Evolutionary conservation across 2,329 filamentous ascomycete genomes (phyloP).

Genomic region (Aureobasidium melanogenum): DNA sequence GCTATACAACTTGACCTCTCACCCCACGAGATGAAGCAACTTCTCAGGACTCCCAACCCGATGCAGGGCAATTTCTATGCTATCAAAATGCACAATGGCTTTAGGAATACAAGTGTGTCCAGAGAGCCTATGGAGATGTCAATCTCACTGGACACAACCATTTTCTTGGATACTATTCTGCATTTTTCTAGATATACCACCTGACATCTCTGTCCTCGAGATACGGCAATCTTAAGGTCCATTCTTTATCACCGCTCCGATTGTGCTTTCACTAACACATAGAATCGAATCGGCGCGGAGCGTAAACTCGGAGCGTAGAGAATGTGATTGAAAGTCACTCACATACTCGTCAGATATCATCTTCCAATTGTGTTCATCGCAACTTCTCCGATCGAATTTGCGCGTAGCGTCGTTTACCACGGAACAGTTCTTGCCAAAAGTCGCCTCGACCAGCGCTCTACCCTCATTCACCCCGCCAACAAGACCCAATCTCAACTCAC

Average conservation of each 20-base stretch:
- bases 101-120: background rate
- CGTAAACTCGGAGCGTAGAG: too few species aligned
- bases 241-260: too few species aligned
- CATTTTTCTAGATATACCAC: background rate
- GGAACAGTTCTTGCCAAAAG: background rate
- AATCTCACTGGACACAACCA: background rate
- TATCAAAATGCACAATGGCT: too few species aligned
- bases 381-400: background rate
- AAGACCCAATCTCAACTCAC: background rate
- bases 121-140: background rate
- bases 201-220: background rate
- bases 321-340: background rate
- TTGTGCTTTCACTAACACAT: too few species aligned
- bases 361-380: background rate
- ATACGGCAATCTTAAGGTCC: background rate
- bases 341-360: background rate
- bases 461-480: background rate
- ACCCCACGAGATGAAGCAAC: background rate
- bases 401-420: background rate
- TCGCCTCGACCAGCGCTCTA: background rate
- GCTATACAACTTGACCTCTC: background rate
- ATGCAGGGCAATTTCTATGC: background rate
- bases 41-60: background rate
- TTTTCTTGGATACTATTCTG: background rate
- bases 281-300: too few species aligned